Percentiles rank a stretch among this genome's conserved stretches.
These are phyloP conservation scores for Yarrowia alimentaria DNA, from an alignment of 805 yeast genomes.

Conservation along the genomic window DNA sequence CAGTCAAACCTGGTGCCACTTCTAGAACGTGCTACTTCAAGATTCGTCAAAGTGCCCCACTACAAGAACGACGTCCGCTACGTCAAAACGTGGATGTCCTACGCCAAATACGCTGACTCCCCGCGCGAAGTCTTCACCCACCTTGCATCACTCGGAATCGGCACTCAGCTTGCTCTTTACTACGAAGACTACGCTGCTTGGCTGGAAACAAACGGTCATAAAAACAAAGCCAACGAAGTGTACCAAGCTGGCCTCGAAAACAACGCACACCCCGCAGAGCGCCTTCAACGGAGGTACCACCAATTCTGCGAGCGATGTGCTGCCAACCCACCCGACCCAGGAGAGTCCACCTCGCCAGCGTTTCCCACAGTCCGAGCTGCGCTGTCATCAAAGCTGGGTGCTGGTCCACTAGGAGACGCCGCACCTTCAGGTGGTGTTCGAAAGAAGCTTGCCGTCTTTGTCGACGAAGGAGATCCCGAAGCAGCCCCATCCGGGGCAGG, in stretches of 20 bases:
- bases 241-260: constrained; percentile 56
- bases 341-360: constrained; percentile 42
- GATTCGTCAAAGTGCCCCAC: constrained; percentile 59
- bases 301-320: constrained; percentile 47
- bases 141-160: constrained; percentile 70
- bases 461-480: constrained; percentile 39
- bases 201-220: constrained; percentile 51
- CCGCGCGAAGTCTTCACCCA: constrained; percentile 71
- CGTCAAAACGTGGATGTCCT: constrained; percentile 76
- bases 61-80: constrained; percentile 84
- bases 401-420: constrained; percentile 14
- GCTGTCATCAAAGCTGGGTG: constrained; percentile 44
- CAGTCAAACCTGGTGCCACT: constrained; percentile 65
- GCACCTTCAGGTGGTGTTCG: too few relatives aligned
- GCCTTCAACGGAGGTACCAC: constrained; percentile 47
- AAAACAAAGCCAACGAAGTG: constrained; percentile 57
- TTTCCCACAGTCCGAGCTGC: constrained; percentile 40
- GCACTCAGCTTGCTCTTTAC: constrained; percentile 60
- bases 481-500: constrained; percentile 42
- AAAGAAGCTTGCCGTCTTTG: constrained; percentile 45
- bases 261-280: constrained; percentile 62
- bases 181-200: constrained; percentile 76
- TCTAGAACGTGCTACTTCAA: constrained; percentile 69
- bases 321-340: constrained; percentile 32
- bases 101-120: constrained; percentile 63